Evolutionary conservation across 495 filamentous ascomycete species (phyloP).

Genomic region (Podospora sp.): DNA sequence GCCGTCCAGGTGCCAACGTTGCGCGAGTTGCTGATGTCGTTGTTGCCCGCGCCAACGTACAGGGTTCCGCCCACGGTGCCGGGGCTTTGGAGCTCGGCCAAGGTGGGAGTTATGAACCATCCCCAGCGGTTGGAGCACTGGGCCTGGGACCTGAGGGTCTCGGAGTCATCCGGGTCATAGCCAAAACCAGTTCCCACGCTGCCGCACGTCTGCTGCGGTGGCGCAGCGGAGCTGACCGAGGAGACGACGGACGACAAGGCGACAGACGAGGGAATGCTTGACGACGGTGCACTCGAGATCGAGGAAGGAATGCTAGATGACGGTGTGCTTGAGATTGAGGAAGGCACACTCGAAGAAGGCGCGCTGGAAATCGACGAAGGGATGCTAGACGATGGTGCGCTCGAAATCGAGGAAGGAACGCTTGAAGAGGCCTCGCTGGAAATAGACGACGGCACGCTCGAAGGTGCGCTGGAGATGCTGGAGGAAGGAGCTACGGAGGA

Average conservation of each 20-base stretch:
- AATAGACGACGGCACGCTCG: neutral
- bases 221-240: neutral
- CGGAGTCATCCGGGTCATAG: constrained; percentile 22
- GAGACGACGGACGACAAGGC: too few species aligned
- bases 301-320: too few species aligned
- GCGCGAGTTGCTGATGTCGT: constrained; percentile 34
- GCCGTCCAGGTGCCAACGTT: constrained; percentile 31
- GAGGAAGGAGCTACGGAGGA: too few species aligned
- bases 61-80: constrained; percentile 29
- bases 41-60: constrained; percentile 33
- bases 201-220: constrained; percentile 11
- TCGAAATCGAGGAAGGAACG: neutral
- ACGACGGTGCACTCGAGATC: too few species aligned
- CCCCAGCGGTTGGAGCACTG: constrained; percentile 32
- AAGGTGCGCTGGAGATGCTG: neutral
- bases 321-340: too few species aligned
- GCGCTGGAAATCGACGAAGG: too few species aligned
- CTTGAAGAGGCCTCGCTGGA: neutral
- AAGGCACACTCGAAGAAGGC: neutral
- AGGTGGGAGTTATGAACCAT: constrained; percentile 30
- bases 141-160: constrained; percentile 25
- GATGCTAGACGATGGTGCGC: neutral
- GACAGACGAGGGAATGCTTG: too few species aligned
- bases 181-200: constrained; percentile 28
- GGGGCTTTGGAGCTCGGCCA: constrained; percentile 22